Conservation (phyloP, 805 yeast species). For the Maudiozyma saulgeensis region DNA sequence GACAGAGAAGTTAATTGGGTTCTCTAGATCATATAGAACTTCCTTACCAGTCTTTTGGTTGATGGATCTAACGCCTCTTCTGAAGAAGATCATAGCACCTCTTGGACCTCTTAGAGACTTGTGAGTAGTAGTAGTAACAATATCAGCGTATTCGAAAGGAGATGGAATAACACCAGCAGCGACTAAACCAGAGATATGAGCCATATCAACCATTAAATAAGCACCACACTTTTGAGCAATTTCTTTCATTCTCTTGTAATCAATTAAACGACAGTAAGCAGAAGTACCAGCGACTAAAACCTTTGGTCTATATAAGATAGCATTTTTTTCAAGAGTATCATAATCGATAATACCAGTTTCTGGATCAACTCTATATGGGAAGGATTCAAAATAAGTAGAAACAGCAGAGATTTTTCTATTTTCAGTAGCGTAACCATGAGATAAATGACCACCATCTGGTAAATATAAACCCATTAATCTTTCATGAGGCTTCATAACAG, state of each 20-base stretch:
- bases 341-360: constrained; percentile 93
- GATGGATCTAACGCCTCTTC: constrained; percentile 85
- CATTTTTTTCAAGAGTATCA: constrained; percentile 87
- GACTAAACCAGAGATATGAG: constrained; percentile 92
- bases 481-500: constrained; percentile 89
- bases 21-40: constrained; percentile 81
- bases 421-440: constrained; percentile 96
- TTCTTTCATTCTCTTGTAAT: constrained; percentile 91
- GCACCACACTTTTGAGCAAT: constrained; percentile 98
- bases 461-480: constrained; percentile 96
- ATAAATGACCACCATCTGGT: constrained; percentile 98
- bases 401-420: constrained; percentile 89
- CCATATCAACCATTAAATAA: constrained; percentile 94
- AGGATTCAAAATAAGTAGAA: constrained; percentile 93
- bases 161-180: constrained; percentile 94
- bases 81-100: constrained; percentile 99
- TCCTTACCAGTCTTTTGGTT: constrained; percentile 89
- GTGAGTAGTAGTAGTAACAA: constrained; percentile 98
- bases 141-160: constrained; percentile 94
- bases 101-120: constrained; percentile 98
- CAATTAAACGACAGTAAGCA: constrained; percentile 94
- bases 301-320: constrained; percentile 89
- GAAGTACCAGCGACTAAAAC: constrained; percentile 96
- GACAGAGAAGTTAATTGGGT: constrained; percentile 92
- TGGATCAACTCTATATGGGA: constrained; percentile 93